Evolutionary conservation across 2,329 filamentous ascomycete genomes (phyloP).

Genomic region (Allantophomopsis lycopodina): DNA sequence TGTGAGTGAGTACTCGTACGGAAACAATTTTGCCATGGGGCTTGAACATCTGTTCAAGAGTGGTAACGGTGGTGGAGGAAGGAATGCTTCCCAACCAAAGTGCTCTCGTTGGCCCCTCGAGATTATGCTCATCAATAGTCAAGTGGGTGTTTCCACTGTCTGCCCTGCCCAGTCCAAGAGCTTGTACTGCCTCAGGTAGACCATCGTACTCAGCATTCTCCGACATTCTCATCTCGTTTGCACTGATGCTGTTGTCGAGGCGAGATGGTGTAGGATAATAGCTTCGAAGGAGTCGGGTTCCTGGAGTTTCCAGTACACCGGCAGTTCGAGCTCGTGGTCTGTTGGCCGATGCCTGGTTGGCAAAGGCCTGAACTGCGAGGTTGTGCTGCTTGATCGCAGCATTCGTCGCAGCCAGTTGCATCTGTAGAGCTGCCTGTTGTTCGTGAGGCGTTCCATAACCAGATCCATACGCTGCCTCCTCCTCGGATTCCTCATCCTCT

Average conservation of each 20-base stretch:
- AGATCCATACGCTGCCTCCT: constrained; percentile 52
- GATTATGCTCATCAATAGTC: constrained; percentile 59
- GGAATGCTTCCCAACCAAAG: constrained; percentile 97
- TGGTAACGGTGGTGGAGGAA: constrained; percentile 90
- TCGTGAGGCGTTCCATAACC: constrained; percentile 34
- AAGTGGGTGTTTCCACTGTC: constrained; percentile 51
- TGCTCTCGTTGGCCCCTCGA: constrained; percentile 84
- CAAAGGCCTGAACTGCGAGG: constrained; percentile 83
- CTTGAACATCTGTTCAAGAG: constrained; percentile 88
- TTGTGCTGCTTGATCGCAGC: constrained; percentile 81
- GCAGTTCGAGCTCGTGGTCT: constrained; percentile 84
- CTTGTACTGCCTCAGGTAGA: constrained; percentile 69
- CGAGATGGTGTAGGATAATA: constrained; percentile 68
- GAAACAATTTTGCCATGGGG: constrained; percentile 86
- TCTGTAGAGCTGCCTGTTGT: constrained; percentile 43
- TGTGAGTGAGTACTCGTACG: constrained; percentile 87
- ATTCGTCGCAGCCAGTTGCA: constrained; percentile 49
- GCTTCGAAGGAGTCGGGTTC: constrained; percentile 40
- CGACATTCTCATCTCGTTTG: constrained; percentile 59
- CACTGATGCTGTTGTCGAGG: constrained; percentile 62
- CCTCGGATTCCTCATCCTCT: constrained; percentile 49
- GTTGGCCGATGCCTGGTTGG: constrained; percentile 66
- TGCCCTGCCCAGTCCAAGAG: constrained; percentile 57
- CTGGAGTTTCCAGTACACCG: constrained; percentile 60
- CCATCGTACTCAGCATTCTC: constrained; percentile 72